Evolutionary conservation across 768 basidiomycete genomes (phyloP), one percentile per base, ranked within the genome.

Genomic region (Xerocomus spinulosus): DNA sequence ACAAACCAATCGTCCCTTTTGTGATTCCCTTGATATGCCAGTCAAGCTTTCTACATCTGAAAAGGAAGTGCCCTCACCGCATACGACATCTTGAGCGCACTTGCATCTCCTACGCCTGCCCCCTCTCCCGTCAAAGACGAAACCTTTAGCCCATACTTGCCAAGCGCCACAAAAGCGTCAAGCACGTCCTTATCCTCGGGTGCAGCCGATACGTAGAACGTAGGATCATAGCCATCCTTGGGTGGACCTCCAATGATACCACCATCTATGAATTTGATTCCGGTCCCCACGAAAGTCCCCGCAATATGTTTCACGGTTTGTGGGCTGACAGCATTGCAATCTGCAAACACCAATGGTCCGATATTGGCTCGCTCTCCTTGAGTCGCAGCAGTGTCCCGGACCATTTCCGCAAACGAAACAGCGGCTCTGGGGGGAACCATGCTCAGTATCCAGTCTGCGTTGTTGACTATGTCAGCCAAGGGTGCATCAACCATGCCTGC

Each of bases 41-140:
- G 30, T 44, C 41, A 54, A 37, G 17, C 25, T 12, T 30, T 24
- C 21, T 32, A 20, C 28, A 35, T 41, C 14, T 13, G 3, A 32
- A 45, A 44, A 23, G 32, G 34, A 48, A 49, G 20, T 40, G n/a
- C 39, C 65, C 75, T 58, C 44, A 81, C 80, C 41, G 76, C 77
- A 62, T 83, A 80, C 17, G 79, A 78, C 80, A 81, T 80, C 63
- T 83, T 83, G 50, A 82, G 59, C 5, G 79, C 79, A 51, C 80
- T 82, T 2, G 80, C 81, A 52, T 77, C 79, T 5, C 81, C 79
- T 20, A 80, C 67, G 3, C 73, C 73, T 1, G 68, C 68, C 24
- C 73, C 75, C 44, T 77, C 74, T 20, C 74, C 77, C 35, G 59
- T 70, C 53, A 83, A 55, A 3, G 69, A 59, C 14, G 70, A 73